A percentile compares a stretch with the other conserved stretches of the same genome.
phyloP scores from a whole-genome alignment of 1,284 basidiomycete genomes.

The Phlebopus sp. region DNA sequence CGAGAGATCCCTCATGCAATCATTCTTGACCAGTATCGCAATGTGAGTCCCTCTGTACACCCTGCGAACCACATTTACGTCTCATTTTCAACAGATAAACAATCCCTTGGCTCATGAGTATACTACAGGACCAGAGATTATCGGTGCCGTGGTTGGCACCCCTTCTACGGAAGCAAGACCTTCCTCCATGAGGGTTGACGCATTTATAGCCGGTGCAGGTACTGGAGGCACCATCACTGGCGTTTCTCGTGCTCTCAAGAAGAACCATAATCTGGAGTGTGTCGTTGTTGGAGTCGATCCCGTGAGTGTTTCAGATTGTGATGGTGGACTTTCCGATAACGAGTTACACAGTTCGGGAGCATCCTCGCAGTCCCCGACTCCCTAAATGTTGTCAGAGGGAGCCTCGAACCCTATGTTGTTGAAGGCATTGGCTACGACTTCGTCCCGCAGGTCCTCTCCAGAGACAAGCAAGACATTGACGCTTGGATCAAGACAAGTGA shows the following conservation, averaged over 20 bases:
- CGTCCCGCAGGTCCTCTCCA: conserved; percentile 76
- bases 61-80: conserved; percentile 3
- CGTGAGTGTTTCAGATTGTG: conserved; percentile 42
- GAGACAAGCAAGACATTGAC: conserved; percentile 54
- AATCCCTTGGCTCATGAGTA: conserved; percentile 90
- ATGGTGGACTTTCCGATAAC: background rate
- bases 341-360: conserved; percentile 70
- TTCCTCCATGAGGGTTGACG: conserved; percentile 76
- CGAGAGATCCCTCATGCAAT: conserved; percentile 81
- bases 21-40: conserved; percentile 90
- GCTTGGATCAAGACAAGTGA: conserved; percentile 88
- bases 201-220: conserved; percentile 86
- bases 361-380: conserved; percentile 74
- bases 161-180: conserved; percentile 52
- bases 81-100: conserved; percentile 49
- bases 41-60: conserved; percentile 43
- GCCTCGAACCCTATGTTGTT: conserved; percentile 66
- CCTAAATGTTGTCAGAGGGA: conserved; percentile 54
- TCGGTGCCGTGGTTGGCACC: conserved; percentile 65
- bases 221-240: conserved; percentile 96
- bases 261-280: conserved; percentile 66
- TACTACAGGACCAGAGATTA: conserved; percentile 88
- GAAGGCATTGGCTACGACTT: conserved; percentile 98
- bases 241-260: conserved; percentile 79
- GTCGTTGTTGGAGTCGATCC: conserved; percentile 90